Evolutionary conservation across 2,329 filamentous ascomycete genomes (phyloP), one percentile per base, ranked within the genome.

Genomic region (Plenodomus lindquistii): DNA sequence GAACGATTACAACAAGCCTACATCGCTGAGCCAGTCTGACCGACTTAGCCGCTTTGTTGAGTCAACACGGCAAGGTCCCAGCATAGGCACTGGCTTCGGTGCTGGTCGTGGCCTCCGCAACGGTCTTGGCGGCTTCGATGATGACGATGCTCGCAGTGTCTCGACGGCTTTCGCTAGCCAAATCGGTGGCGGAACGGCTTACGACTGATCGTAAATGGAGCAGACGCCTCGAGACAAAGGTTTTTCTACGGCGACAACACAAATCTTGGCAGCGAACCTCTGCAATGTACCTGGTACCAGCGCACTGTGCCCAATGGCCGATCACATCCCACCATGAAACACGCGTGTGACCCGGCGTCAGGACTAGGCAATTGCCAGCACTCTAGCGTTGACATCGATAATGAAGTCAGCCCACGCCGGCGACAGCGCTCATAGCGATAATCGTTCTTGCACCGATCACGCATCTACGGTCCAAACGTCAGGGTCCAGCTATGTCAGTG

Each of bases 131-230:
- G 73, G 76, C 19, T 73, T 76, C 36, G 79, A 87, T 54, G 94
- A 99, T 60, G 94, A 99, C 60, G 94, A 97, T 70, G 91, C 94
- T 66, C 91, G 94, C 75, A 97, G 93, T 74, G 85, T 97, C 65
- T 96, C 91, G 67, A 97, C 94, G 43, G 92, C 92, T 40, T 99
- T 97, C 76, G 92, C 93, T 53, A 97, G 91, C 77, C 94, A 97
- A 74, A 85, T 97, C 60, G 92, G 91, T 46, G 91, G 90, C 45
- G 80, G 81, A 36, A 81, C 77, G 60, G 55, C 42, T 24, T 84
- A 84, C 63, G 82, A 85, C 69, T 84, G 81, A 84, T 74, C 48
- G 41, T 37, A 41, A 22, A 19, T 44, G 15, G 37, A 24, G 1
- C 41, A 36, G 42, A 41, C 40, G 11, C 21, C 37, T 52, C 37